These are phyloP conservation scores for Pyrus hybrid DNA, from an alignment of 331 rosid genomes.

Conservation along the genomic window DNA sequence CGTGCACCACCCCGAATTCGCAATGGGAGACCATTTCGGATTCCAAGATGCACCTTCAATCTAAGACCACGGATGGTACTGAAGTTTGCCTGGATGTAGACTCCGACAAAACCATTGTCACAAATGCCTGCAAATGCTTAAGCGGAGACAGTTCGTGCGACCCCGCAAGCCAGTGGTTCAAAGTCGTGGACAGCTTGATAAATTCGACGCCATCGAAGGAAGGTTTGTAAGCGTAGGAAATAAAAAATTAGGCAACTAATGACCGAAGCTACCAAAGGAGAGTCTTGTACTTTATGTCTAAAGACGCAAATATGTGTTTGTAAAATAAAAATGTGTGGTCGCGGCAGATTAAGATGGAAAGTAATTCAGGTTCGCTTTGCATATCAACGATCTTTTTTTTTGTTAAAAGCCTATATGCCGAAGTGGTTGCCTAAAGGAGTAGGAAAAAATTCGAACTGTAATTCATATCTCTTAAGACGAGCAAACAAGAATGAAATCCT, in stretches of 20 bases:
- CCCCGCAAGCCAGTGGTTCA: slow-evolving; percentile 88
- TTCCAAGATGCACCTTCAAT: slow-evolving; percentile 63
- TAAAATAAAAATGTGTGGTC: not conserved
- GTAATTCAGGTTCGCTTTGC: not conserved
- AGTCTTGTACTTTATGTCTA: not conserved
- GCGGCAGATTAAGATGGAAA: not conserved
- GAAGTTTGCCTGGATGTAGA: slow-evolving; percentile 65
- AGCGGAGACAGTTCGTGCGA: slow-evolving; percentile 44
- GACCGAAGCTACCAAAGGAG: not conserved
- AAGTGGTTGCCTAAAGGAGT: not conserved
- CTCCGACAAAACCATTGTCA: slow-evolving; percentile 34
- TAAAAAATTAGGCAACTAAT: not conserved
- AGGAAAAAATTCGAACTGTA: not conserved
- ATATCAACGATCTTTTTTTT: not conserved
- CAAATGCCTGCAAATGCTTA: slow-evolving; percentile 71
- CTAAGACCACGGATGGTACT: slow-evolving; percentile 31
- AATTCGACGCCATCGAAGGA: no score
- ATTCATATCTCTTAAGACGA: not conserved
- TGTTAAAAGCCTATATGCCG: not conserved
- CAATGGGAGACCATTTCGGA: slow-evolving; percentile 66
- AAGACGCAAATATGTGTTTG: not conserved
- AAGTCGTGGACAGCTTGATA: slow-evolving; percentile 41
- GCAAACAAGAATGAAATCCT: not conserved
- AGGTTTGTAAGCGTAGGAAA: no score
- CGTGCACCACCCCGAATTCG: slow-evolving; percentile 36